Base-by-base conservation (phyloP, 345 rosid species). In the Alliaria petiolata region DNA sequence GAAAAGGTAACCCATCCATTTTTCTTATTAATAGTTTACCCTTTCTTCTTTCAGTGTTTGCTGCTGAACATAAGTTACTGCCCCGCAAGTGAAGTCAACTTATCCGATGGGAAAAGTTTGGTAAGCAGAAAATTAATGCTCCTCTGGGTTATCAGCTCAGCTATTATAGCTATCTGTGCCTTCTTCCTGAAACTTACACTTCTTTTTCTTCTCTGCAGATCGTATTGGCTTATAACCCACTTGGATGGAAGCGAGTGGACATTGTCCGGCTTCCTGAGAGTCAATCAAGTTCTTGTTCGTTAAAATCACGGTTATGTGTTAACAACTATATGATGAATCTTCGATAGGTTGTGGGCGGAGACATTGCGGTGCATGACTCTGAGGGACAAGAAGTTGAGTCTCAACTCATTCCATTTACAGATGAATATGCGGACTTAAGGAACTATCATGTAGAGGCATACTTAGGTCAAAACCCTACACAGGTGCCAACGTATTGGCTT, bases 181-280 rank as follows among this genome's bases (percentile, higher is more conserved):
- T 47, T 28, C 63, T 40, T 28, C 75, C 59, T 45, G 47, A 65
- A 51, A 69, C 36, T 52, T 78, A 3, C 14, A 50, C 26, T 49
- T 33, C 67, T 54, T 60, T 31, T 80, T 70, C 56, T n/a, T n/a
- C 45, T 74, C 7, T 78, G 71, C 75, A 95, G 99, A 69, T 82
- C 49, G 79, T 89, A 68, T 84, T 95, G 79, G 86, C 85, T 62
- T 95, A 95, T 81, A 95, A 95, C 77, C 73, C 99, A 53, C 95
- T 95, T 58, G 99, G 97, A 81, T 95, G 97, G 99, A 84, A 87
- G 78, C 85, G 99, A 80, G 86, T 81, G 55, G 95, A 95, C 78
- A 79, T 85, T 26, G 78, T 95, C 71, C 90, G 83, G 70, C 79
- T 95, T 78, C 99, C 99, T 13, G 99, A 89, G 77, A 86, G 98